These are phyloP conservation scores for Cornus florida DNA, from an alignment of 148 eudicot genomes.

Conservation along the genomic window DNA sequence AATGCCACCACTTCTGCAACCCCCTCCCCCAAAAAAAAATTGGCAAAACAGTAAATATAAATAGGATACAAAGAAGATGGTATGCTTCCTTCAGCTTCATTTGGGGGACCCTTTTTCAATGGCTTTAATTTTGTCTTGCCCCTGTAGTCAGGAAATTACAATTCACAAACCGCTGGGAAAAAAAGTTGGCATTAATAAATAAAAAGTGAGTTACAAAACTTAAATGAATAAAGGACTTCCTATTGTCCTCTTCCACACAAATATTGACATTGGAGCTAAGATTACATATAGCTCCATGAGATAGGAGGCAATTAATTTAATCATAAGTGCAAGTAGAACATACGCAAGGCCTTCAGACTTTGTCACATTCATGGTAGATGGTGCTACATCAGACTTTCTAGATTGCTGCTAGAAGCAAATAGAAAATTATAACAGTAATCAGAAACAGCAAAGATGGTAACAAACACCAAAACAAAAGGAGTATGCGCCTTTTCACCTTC, in stretches of 20 bases:
- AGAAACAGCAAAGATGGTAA: constrained; percentile 5
- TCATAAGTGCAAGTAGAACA: constrained; percentile 22
- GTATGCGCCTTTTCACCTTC: neutral
- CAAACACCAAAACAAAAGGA: constrained; percentile 9
- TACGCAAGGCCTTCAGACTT: constrained; percentile 53
- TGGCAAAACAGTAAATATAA: neutral
- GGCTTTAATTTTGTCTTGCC: constrained; percentile 43
- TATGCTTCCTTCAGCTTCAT: constrained; percentile 40
- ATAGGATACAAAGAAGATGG: constrained; percentile 67
- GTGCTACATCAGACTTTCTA: constrained; percentile 35
- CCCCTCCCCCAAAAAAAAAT: neutral
- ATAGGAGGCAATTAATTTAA: neutral
- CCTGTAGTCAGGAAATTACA: constrained; percentile 35
- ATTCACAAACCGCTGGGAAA: constrained; percentile 8
- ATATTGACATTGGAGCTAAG: neutral
- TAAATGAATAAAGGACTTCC: too few relatives aligned
- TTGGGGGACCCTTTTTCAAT: constrained; percentile 28
- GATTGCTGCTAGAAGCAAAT: constrained; percentile 32
- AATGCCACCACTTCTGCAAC: neutral
- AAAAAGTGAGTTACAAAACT: neutral
- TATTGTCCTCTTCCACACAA: constrained; percentile 1
- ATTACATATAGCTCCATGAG: neutral
- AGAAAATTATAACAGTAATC: constrained; percentile 1
- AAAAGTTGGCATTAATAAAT: neutral
- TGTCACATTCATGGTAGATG: constrained; percentile 33